Percentiles rank a stretch among this genome's conserved stretches.
These are phyloP conservation scores for Pulveroboletus sp. DNA, from an alignment of 768 basidiomycete species.

Conservation along the genomic window DNA sequence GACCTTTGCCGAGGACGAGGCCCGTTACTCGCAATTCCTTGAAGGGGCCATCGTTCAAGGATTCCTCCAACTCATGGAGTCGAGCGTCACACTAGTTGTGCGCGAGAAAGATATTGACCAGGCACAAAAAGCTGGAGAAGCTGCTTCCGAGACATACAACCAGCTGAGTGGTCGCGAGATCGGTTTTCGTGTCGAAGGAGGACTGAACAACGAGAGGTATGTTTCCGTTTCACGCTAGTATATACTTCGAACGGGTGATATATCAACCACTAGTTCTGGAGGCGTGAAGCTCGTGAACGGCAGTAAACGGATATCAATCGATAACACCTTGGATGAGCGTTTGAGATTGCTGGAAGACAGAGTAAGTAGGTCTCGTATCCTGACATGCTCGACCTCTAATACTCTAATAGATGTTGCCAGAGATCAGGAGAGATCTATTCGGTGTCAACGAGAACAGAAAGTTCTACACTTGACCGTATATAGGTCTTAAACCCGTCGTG, in stretches of 20 bases:
- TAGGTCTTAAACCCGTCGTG: not conserved
- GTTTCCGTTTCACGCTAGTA: slow-evolving; percentile 17
- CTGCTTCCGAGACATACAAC: slow-evolving; percentile 65
- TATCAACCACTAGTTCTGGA: slow-evolving; percentile 57
- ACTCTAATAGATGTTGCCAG: slow-evolving; percentile 83
- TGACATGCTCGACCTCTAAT: not conserved
- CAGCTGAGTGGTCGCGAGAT: slow-evolving; percentile 74
- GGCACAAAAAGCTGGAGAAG: slow-evolving; percentile 60
- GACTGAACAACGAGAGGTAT: slow-evolving; percentile 67
- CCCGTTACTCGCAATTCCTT: slow-evolving; percentile 77
- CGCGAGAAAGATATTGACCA: slow-evolving; percentile 65
- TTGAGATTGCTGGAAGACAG: slow-evolving; percentile 86
- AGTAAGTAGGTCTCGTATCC: slow-evolving; percentile 45
- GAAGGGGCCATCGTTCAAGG: slow-evolving; percentile 85
- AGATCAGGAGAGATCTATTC: slow-evolving; percentile 87
- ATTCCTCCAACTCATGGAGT: slow-evolving; percentile 78
- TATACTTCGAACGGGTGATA: not conserved
- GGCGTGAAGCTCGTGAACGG: slow-evolving; percentile 78
- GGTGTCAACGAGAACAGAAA: slow-evolving; percentile 90
- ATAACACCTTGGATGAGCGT: slow-evolving; percentile 94
- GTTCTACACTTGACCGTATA: slow-evolving; percentile 62
- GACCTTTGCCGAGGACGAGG: slow-evolving; percentile 60
- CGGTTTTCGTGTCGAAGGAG: slow-evolving; percentile 55
- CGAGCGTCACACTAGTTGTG: slow-evolving; percentile 60
- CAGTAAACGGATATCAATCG: slow-evolving; percentile 76